Percentiles rank a stretch among this genome's conserved stretches.
Evolutionary conservation across 257 asterid species (phyloP).

Genomic region (Petunia secreta): DNA sequence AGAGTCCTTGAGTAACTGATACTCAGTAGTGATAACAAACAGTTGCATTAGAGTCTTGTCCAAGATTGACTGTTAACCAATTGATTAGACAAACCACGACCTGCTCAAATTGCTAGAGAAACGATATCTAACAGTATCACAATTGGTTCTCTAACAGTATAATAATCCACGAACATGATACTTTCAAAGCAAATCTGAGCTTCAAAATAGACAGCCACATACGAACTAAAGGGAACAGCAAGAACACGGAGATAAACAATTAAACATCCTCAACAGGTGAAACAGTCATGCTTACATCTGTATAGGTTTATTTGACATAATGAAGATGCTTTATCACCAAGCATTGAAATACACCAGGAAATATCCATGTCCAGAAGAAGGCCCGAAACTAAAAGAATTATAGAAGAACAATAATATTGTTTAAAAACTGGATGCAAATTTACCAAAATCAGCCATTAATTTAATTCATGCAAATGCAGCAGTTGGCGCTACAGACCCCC

Average conservation of each 20-base stretch:
- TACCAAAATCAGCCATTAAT: neutral
- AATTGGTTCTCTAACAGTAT: neutral
- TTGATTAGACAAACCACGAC: neutral
- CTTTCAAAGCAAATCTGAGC: neutral
- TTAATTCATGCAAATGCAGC: neutral
- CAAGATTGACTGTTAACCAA: neutral
- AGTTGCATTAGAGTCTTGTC: neutral
- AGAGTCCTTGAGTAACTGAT: neutral
- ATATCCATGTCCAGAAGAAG: neutral
- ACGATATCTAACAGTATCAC: neutral
- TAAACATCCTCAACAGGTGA: neutral
- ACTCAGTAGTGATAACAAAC: neutral
- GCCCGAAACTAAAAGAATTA: neutral
- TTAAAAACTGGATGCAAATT: neutral
- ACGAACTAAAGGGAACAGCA: neutral
- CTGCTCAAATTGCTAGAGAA: neutral
- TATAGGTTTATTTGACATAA: neutral
- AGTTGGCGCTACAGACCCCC: neutral
- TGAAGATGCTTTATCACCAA: neutral
- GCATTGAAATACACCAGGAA: neutral
- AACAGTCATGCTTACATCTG: neutral
- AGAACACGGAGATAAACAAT: neutral
- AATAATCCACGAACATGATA: neutral
- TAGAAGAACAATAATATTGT: neutral
- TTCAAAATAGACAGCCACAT: neutral